Conservation (phyloP, 306 rosid species). For the Spatholobus suberectus region DNA sequence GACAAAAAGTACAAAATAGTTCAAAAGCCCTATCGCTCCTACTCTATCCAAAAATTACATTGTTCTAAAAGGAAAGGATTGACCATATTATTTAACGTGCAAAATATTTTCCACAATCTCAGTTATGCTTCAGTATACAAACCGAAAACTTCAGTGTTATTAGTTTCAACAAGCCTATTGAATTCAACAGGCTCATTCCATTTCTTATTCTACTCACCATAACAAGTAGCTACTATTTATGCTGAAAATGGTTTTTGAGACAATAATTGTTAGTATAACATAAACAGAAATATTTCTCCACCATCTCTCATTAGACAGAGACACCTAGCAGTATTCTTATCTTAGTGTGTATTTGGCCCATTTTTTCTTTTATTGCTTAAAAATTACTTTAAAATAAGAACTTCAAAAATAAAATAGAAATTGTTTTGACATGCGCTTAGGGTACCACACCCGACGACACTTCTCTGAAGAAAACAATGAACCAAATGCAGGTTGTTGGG, state of each 20-base stretch:
- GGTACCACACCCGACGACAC: no score
- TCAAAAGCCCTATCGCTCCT: neutral
- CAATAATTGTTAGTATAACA: no score
- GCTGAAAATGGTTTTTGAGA: neutral
- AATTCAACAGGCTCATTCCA: neutral
- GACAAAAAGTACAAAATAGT: neutral
- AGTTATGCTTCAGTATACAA: neutral
- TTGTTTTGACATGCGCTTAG: no score
- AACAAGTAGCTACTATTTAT: neutral
- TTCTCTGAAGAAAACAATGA: constrained; percentile 64
- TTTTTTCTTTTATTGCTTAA: no score
- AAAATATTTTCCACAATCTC: neutral
- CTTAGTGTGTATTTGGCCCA: no score
- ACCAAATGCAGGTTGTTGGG: constrained; percentile 60
- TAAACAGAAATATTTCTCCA: neutral
- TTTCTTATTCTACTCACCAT: neutral
- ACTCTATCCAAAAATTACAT: neutral
- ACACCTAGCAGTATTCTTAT: neutral
- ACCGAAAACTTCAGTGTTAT: neutral
- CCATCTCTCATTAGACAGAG: neutral
- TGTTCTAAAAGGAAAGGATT: neutral
- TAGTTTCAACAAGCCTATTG: neutral
- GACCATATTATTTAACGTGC: neutral
- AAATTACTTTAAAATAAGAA: no score
- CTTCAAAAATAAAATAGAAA: no score